Base-by-base conservation (phyloP, 164 flowering plant species). In the Santalum album region DNA sequence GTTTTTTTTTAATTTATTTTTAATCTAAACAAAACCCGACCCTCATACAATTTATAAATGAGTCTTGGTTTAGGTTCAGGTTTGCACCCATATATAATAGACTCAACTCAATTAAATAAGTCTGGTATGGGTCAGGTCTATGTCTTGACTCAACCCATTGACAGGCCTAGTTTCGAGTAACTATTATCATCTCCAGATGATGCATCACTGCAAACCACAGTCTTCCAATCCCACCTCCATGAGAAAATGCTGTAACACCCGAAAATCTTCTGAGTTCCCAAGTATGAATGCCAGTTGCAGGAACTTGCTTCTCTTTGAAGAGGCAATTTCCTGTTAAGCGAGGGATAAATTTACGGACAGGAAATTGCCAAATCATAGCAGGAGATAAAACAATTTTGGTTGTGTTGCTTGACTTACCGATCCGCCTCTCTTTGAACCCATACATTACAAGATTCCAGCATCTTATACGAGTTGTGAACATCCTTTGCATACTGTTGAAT, bases 151-250 rank as follows among this genome's bases (percentile, higher is more conserved):
- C n/a, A n/a, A 92, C 34, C 95, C 98, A 68, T 94, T 86, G 32
- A 96, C 98, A 19, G 98, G 96, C 67, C 98, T 96, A 69, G 89
- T 86, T 66, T 88, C 96, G 54, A 92, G 80, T 43, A 92, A 25
- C 26, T 58, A 55, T 52, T 50, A 61, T 62, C 53, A 48, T 53
- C 57, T 50, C 38, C 61, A 55, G 36, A 55, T 23, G 64, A 55
- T 5, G 44, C 61, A 22, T 56, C 49, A 43, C 32, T 15, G 21
- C 49, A 58, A n/a, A n/a, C n/a, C n/a, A 25, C 46, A 24, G 3
- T 36, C 38, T 24, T 73, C 59, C 43, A 27, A 36, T 20, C 9
- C 43, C 12, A 29, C 27, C n/a, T 47, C 59, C 21, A 12, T 21
- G 34, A 68, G 61, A 20, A 12, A 3, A 4, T 9, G 4, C 35